Conservation (phyloP, 2,329 filamentous ascomycete genomes). For the Verticillium tricorpus region DNA sequence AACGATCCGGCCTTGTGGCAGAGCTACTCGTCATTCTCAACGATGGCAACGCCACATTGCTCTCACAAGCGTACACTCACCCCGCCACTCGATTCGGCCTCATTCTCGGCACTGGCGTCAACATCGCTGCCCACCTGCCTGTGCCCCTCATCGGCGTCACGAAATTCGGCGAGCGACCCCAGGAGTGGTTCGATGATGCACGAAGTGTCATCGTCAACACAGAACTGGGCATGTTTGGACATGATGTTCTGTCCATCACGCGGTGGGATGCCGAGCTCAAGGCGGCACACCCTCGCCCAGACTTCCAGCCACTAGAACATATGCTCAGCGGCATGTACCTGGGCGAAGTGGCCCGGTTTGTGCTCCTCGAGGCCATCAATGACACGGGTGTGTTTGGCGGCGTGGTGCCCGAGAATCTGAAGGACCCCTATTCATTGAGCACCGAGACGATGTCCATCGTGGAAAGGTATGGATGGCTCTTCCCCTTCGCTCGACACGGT, state of each 20-base stretch:
- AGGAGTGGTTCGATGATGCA: slow-evolving; percentile 52
- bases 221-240: slow-evolving; percentile 63
- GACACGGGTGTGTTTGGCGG: slow-evolving; percentile 52
- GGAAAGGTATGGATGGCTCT: slow-evolving; percentile 40
- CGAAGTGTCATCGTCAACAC: slow-evolving; percentile 64
- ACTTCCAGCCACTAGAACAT: slow-evolving; percentile 59
- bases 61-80: slow-evolving; percentile 59
- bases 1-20: slow-evolving; percentile 44
- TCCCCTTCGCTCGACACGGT: not conserved
- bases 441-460: slow-evolving; percentile 57
- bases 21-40: slow-evolving; percentile 60
- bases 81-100: slow-evolving; percentile 57
- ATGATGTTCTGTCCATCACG: slow-evolving; percentile 53
- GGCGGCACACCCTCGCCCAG: slow-evolving; percentile 46
- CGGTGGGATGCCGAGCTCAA: slow-evolving; percentile 56
- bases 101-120: slow-evolving; percentile 64
- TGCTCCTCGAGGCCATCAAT: slow-evolving; percentile 54
- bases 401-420: slow-evolving; percentile 48
- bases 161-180: slow-evolving; percentile 54
- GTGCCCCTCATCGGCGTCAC: slow-evolving; percentile 46
- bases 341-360: slow-evolving; percentile 58
- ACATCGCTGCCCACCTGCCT: slow-evolving; percentile 61
- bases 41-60: slow-evolving; percentile 61
- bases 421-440: slow-evolving; percentile 50
- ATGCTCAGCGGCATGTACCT: slow-evolving; percentile 63